A percentile compares a stretch with the other conserved stretches of the same genome.
Conservation (phyloP, 2,329 filamentous ascomycete species). For the Coleophoma eucalyptorum region DNA sequence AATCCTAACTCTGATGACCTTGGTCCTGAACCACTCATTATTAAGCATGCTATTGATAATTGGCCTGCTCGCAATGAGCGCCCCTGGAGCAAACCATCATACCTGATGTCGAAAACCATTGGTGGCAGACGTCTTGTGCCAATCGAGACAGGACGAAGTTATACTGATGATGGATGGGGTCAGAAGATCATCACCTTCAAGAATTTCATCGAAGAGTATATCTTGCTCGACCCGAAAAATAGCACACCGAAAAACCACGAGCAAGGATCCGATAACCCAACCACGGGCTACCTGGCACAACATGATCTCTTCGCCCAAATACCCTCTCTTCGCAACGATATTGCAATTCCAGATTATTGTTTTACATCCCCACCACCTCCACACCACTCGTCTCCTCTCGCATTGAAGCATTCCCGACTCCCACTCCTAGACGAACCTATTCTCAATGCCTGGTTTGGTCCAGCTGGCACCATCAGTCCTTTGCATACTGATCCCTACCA, state of each 20-base stretch:
- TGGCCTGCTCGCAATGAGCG: slow-evolving; percentile 74
- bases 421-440: slow-evolving; percentile 54
- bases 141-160: slow-evolving; percentile 81
- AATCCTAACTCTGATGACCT: slow-evolving; percentile 30
- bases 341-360: slow-evolving; percentile 79
- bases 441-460: slow-evolving; percentile 92
- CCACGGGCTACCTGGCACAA: slow-evolving; percentile 84
- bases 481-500: slow-evolving; percentile 93
- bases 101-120: slow-evolving; percentile 72
- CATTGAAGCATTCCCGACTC: slow-evolving; percentile 31
- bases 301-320: slow-evolving; percentile 85
- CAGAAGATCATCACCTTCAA: slow-evolving; percentile 76
- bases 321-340: slow-evolving; percentile 70
- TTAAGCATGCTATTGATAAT: slow-evolving; percentile 58
- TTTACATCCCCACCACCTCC: slow-evolving; percentile 62
- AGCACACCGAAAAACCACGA: neutral
- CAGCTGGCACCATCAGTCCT: slow-evolving; percentile 82
- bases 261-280: neutral
- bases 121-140: slow-evolving; percentile 77
- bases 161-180: slow-evolving; percentile 81
- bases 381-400: slow-evolving; percentile 43
- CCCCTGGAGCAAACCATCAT: slow-evolving; percentile 70
- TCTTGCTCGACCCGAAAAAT: slow-evolving; percentile 6
- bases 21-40: slow-evolving; percentile 60
- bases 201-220: slow-evolving; percentile 55